Conservation (phyloP, 106 monocot species). For the Acorus gramineus region DNA sequence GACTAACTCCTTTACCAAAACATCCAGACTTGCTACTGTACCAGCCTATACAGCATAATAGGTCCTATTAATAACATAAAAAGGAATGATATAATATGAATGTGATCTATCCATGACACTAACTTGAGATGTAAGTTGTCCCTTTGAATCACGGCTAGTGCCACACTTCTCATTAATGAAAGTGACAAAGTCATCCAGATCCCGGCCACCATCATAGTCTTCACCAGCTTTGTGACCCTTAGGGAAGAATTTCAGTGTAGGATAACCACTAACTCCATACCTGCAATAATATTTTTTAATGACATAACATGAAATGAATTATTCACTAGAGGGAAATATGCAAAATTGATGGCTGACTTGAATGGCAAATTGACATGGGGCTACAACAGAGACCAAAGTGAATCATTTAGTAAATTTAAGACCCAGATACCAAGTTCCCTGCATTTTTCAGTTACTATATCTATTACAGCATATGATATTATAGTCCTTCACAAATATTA, state of each 20-base stretch:
- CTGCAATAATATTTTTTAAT: constrained; percentile 16
- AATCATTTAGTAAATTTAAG: too few species aligned
- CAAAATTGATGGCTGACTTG: too few species aligned
- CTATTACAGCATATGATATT: too few species aligned
- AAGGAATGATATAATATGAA: neutral
- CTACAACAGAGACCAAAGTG: too few species aligned
- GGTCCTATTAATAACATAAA: neutral
- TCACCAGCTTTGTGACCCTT: constrained; percentile 90
- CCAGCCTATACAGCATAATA: constrained; percentile 47
- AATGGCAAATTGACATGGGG: too few species aligned
- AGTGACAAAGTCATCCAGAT: constrained; percentile 65
- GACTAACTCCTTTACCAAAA: constrained; percentile 73
- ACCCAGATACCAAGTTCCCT: too few species aligned
- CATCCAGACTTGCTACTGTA: constrained; percentile 44
- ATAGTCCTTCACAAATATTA: too few species aligned
- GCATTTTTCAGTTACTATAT: too few species aligned
- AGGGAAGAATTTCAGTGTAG: constrained; percentile 91
- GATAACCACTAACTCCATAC: constrained; percentile 92
- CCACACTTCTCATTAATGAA: constrained; percentile 89
- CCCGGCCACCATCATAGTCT: constrained; percentile 75
- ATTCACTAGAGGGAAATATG: neutral
- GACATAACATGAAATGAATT: neutral
- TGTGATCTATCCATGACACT: neutral
- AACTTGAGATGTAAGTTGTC: constrained; percentile 82
- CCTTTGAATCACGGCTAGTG: constrained; percentile 71